Base-by-base conservation (phyloP, 768 basidiomycete genomes). In the Tylopilus intermedius region DNA sequence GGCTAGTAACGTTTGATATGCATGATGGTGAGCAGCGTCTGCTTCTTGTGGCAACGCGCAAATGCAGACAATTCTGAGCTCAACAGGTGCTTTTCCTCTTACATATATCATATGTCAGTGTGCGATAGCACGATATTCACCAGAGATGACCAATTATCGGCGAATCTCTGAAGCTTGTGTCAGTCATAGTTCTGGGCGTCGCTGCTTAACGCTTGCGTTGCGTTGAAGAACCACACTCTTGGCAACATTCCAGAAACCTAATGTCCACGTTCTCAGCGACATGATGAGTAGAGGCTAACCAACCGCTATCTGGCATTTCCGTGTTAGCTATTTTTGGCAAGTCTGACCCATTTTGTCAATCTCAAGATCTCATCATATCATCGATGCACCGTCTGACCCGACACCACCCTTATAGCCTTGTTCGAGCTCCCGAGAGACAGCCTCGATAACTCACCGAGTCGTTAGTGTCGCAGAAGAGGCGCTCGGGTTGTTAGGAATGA, bases 1-100 rank as follows among this genome's bases (percentile, higher is more conserved):
- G 9, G 9, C 30, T 30, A 30, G 30, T 10, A 7, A 7, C 2
- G 54, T 22, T 49, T 64, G 40, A 63, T 30, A 30, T 26, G 5
- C 5, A 27, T 38, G 13, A 51, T 8, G 46, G 60, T 59, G 37
- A 47, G 9, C 27, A 8, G 3, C 38, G 5, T 49, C 11, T 22
- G 8, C 4, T 22, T 8, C 5, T 21, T 7, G 26, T 7, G 4
- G 8, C 18, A 22, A 14, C 1, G 9, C 6, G n/a, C 13, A 5
- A 45, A n/a, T 33, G 9, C 47, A 48, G 9, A 58, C n/a, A 37
- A 18, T 18, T 18, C 18, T 18, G 18, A 1, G 22, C 26, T 5
- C 3, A 0, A 29, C 39, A 58, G 52, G 33, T 2, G 5, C 22
- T 37, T 29, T 41, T 14, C 24, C 22, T 6, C 22, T 37, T 45